Percentiles rank a stretch among this genome's conserved stretches.
These are phyloP conservation scores for Anthracocystis panici-leucophaei DNA, from an alignment of 1,284 basidiomycete genomes.

Conservation along the genomic window DNA sequence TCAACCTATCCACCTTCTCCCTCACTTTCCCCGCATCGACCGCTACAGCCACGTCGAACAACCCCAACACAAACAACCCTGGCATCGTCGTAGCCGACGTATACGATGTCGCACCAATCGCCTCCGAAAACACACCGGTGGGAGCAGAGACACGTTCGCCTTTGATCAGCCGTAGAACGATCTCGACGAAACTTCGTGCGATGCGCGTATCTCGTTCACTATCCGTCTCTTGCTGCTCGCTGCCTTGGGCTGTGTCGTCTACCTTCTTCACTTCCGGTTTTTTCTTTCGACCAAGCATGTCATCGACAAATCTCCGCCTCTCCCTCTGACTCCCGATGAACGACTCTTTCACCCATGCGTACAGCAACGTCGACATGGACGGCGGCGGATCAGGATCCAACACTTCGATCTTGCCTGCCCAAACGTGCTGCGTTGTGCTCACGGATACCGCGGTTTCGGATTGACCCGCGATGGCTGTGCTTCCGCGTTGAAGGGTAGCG, in stretches of 20 bases:
- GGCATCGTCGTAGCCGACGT: slow-evolving; percentile 15
- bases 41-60: slow-evolving; percentile 18
- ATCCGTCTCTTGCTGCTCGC: slow-evolving; percentile 9
- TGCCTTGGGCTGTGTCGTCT: background rate
- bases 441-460: slow-evolving; percentile 69
- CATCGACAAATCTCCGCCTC: slow-evolving; percentile 86
- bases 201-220: slow-evolving; percentile 13
- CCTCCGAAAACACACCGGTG: background rate
- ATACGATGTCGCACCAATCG: background rate
- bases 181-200: slow-evolving; percentile 19
- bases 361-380: slow-evolving; percentile 87
- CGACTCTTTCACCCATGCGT: slow-evolving; percentile 86
- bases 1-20: slow-evolving; percentile 10
- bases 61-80: slow-evolving; percentile 22
- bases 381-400: slow-evolving; percentile 95
- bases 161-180: slow-evolving; percentile 20
- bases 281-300: slow-evolving; percentile 85
- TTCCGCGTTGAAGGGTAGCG: slow-evolving; percentile 82
- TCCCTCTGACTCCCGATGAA: slow-evolving; percentile 80
- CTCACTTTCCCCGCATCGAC: background rate
- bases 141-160: slow-evolving; percentile 19
- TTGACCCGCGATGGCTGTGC: slow-evolving; percentile 74
- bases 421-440: slow-evolving; percentile 71
- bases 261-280: slow-evolving; percentile 77
- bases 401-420: slow-evolving; percentile 92